A percentile compares a stretch with the other conserved stretches of the same genome.
Evolutionary conservation across 208 protist genomes (phyloP).

Genomic region (Naegleria lovaniensis): DNA sequence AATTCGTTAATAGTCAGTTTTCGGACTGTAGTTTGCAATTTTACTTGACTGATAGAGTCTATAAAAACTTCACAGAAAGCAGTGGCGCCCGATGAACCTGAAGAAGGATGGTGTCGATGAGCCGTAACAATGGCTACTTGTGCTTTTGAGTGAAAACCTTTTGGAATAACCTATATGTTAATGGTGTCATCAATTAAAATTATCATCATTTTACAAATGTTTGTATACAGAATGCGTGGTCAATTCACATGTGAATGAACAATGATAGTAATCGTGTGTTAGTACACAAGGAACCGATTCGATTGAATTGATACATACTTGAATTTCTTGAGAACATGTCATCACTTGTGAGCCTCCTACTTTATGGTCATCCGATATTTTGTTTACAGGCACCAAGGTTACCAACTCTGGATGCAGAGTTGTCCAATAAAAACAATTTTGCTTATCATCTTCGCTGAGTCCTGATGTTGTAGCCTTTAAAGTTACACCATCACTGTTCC

Average conservation of each 20-base stretch:
- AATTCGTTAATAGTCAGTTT: background rate
- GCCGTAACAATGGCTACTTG: background rate
- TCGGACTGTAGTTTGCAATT: constrained; percentile 22
- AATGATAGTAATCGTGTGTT: background rate
- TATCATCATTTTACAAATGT: background rate
- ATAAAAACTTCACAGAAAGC: constrained; percentile 11
- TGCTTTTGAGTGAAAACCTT: background rate
- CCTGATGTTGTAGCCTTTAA: background rate
- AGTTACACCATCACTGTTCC: background rate
- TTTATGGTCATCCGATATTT: background rate
- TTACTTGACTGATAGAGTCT: background rate
- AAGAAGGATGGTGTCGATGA: background rate
- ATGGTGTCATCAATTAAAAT: background rate
- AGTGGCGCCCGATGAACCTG: background rate
- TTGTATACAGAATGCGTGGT: too few species aligned
- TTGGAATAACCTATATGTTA: background rate
- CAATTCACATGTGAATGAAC: background rate
- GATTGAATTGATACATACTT: background rate
- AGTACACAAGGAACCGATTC: too few species aligned
- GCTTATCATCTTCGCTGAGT: background rate
- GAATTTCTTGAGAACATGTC: background rate
- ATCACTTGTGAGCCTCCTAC: background rate
- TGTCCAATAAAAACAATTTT: constrained; percentile 16
- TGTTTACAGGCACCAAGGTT: background rate
- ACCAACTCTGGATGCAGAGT: background rate